These are phyloP conservation scores for Lactifluus echinatus DNA, from an alignment of 768 basidiomycete species.

Conservation along the genomic window DNA sequence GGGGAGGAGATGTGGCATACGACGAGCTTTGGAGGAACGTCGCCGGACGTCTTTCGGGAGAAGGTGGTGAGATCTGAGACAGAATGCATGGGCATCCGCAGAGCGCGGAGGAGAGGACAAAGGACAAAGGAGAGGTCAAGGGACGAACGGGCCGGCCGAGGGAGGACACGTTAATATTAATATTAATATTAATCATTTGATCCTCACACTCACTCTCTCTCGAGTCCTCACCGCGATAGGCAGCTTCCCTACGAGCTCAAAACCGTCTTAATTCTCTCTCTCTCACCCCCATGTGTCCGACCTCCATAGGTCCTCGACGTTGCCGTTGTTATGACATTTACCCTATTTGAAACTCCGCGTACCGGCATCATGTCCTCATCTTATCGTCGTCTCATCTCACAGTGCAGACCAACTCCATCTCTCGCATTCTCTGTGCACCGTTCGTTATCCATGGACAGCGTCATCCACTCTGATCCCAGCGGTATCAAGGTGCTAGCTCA, in stretches of 20 bases:
- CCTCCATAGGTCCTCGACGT: too few relatives aligned
- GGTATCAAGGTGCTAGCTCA: slow-evolving; percentile 65
- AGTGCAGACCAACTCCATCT: neutral
- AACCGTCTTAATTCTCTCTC: too few relatives aligned
- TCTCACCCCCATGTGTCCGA: too few relatives aligned
- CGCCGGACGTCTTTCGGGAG: slow-evolving; percentile 72
- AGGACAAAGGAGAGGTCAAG: too few relatives aligned
- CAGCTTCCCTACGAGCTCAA: too few relatives aligned
- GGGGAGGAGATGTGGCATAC: slow-evolving; percentile 37
- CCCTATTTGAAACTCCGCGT: too few relatives aligned
- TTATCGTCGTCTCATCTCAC: neutral
- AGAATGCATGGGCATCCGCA: slow-evolving; percentile 46
- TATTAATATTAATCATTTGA: too few relatives aligned
- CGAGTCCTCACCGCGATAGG: too few relatives aligned
- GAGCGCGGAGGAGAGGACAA: neutral
- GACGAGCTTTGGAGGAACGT: slow-evolving; percentile 83
- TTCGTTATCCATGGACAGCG: slow-evolving; percentile 27
- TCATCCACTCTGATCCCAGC: slow-evolving; percentile 38
- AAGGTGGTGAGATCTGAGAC: slow-evolving; percentile 87
- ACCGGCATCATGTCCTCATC: neutral
- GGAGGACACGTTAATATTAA: too few relatives aligned
- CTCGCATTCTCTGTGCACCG: slow-evolving; percentile 25
- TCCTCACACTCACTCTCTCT: too few relatives aligned
- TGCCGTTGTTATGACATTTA: too few relatives aligned
- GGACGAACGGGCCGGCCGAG: too few relatives aligned